Conservation (phyloP, 805 yeast genomes). For the Metschnikowia shivogae region DNA sequence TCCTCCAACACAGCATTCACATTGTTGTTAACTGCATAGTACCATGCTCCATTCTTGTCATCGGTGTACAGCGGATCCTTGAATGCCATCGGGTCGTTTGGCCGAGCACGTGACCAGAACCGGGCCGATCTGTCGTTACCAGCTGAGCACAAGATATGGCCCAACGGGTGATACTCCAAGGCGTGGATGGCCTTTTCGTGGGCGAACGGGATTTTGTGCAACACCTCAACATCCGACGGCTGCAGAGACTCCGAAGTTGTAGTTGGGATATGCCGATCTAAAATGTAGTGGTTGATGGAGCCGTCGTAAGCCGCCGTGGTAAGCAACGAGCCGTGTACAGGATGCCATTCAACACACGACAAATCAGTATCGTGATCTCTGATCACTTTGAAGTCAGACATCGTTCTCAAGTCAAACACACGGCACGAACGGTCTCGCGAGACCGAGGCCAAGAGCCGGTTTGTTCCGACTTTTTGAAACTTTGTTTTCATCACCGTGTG, state of each 20-base stretch:
- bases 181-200: slow-evolving; percentile 93
- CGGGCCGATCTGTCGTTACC: slow-evolving; percentile 90
- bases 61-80: slow-evolving; percentile 77
- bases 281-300: slow-evolving; percentile 67
- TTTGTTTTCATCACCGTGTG: slow-evolving; percentile 85
- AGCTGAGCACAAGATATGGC: slow-evolving; percentile 87
- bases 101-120: slow-evolving; percentile 92
- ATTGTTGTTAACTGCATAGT: slow-evolving; percentile 43
- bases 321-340: slow-evolving; percentile 71
- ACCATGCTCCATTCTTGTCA: slow-evolving; percentile 57
- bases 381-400: slow-evolving; percentile 70
- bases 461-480: slow-evolving; percentile 81
- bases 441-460: slow-evolving; percentile 71
- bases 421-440: slow-evolving; percentile 87
- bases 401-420: slow-evolving; percentile 80
- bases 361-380: slow-evolving; percentile 82
- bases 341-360: slow-evolving; percentile 89
- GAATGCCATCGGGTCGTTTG: slow-evolving; percentile 79
- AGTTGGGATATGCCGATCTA: slow-evolving; percentile 50
- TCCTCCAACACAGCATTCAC: slow-evolving; percentile 35
- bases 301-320: slow-evolving; percentile 92
- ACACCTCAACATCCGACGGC: slow-evolving; percentile 30
- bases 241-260: slow-evolving; percentile 17
- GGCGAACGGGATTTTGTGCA: slow-evolving; percentile 78
- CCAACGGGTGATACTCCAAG: slow-evolving; percentile 88